phyloP scores from a whole-genome alignment of 1,139 yeast species.

The Kodamaea plutei region DNA sequence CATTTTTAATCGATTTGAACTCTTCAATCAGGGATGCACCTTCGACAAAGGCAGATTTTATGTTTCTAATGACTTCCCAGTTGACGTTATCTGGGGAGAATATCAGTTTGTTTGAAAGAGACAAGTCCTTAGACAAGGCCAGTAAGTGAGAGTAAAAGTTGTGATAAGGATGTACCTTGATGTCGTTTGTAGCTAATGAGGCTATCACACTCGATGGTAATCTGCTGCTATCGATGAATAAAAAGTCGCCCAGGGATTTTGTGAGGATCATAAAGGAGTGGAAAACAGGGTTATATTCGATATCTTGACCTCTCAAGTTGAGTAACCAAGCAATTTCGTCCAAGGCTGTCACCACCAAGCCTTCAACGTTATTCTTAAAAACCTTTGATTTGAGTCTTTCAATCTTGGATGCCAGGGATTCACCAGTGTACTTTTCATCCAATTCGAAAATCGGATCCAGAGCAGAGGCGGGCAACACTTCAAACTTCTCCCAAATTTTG shows the following conservation, averaged over 20 bases:
- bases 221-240: slow-evolving; percentile 53
- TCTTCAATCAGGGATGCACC: slow-evolving; percentile 61
- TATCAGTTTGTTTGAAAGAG: slow-evolving; percentile 39
- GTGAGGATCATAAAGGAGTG: slow-evolving; percentile 70
- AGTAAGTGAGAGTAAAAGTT: slow-evolving; percentile 53
- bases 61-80: slow-evolving; percentile 72
- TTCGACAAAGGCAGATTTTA: slow-evolving; percentile 39
- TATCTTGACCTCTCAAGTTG: slow-evolving; percentile 81
- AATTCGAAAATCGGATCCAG: slow-evolving; percentile 43
- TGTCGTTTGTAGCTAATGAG: slow-evolving; percentile 32
- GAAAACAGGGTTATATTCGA: slow-evolving; percentile 88
- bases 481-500: slow-evolving; percentile 61
- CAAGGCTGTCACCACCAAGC: slow-evolving; percentile 63
- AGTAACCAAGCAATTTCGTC: slow-evolving; percentile 94
- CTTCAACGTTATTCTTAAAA: slow-evolving; percentile 36
- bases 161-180: slow-evolving; percentile 50
- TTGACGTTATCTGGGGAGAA: slow-evolving; percentile 65
- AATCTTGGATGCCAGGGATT: slow-evolving; percentile 41
- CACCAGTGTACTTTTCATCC: slow-evolving; percentile 47
- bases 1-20: slow-evolving; percentile 76
- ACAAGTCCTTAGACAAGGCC: slow-evolving; percentile 38
- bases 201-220: slow-evolving; percentile 12
- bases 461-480: slow-evolving; percentile 45
- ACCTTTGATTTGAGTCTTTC: slow-evolving; percentile 41
- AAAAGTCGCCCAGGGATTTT: slow-evolving; percentile 39